Percentiles rank a stretch among this genome's conserved stretches.
Conservation (phyloP, 225 moss, liverwort and hornwort species). For the Pseudoscleropodium purum region DNA sequence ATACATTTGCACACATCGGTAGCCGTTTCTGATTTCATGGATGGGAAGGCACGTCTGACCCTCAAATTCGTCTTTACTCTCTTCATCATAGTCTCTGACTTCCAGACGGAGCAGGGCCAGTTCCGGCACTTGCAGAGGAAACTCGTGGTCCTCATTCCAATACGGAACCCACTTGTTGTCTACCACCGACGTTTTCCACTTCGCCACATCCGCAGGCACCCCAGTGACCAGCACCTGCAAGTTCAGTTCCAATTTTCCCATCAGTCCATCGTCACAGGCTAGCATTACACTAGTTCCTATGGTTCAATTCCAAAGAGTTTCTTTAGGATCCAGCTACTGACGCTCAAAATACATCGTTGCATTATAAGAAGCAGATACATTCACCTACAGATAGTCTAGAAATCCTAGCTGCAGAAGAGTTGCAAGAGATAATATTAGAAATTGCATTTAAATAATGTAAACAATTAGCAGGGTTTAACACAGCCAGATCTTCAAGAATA, state of each 20-base stretch:
- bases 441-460: background rate
- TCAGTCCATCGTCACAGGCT: background rate
- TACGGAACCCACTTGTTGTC: constrained; percentile 62
- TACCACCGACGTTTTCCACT: constrained; percentile 47
- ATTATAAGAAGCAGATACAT: background rate
- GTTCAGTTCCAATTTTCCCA: background rate
- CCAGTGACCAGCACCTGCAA: constrained; percentile 43
- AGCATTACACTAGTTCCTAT: background rate
- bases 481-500: background rate
- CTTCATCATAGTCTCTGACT: constrained; percentile 68
- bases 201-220: constrained; percentile 45
- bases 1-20: constrained; percentile 52
- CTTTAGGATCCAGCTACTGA: background rate
- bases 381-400: background rate
- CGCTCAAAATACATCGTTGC: background rate
- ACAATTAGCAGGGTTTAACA: background rate
- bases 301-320: background rate
- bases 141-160: constrained; percentile 64
- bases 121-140: constrained; percentile 57
- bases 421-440: background rate
- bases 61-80: constrained; percentile 72
- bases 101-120: constrained; percentile 73
- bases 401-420: background rate
- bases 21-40: constrained; percentile 53
- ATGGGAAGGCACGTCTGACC: constrained; percentile 80